Percentiles rank a stretch among this genome's conserved stretches.
phyloP scores from a whole-genome alignment of 306 rosid genomes.

The Sophora flavescens region DNA sequence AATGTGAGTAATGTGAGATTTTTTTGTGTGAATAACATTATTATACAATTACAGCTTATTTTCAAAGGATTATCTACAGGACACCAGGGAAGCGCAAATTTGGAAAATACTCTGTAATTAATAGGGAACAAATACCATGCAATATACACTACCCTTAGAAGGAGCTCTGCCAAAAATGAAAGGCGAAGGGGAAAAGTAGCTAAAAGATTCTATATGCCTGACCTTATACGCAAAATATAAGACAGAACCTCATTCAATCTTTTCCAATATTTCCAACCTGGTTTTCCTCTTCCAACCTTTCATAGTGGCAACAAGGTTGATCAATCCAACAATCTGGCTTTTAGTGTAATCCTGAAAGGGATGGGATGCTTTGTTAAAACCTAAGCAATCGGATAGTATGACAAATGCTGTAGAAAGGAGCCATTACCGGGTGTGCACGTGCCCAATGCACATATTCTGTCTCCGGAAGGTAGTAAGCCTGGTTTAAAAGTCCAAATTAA shows the following conservation, averaged over 20 bases:
- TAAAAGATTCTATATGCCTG: slow-evolving; percentile 41
- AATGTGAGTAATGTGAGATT: neutral
- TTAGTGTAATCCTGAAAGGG: slow-evolving; percentile 84
- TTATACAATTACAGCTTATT: slow-evolving; percentile 59
- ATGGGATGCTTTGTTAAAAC: slow-evolving; percentile 41
- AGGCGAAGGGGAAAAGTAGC: slow-evolving; percentile 18
- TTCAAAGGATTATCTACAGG: slow-evolving; percentile 53
- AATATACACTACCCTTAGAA: slow-evolving; percentile 58
- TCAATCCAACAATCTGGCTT: slow-evolving; percentile 83
- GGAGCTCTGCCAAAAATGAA: slow-evolving; percentile 45
- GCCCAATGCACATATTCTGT: slow-evolving; percentile 98
- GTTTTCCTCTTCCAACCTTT: slow-evolving; percentile 99
- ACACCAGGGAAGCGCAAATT: slow-evolving; percentile 49
- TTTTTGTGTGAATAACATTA: slow-evolving; percentile 35
- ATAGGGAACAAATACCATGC: slow-evolving; percentile 46
- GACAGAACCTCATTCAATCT: slow-evolving; percentile 75
- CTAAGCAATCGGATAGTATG: slow-evolving; percentile 18
- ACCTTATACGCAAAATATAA: slow-evolving; percentile 38
- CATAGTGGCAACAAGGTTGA: slow-evolving; percentile 96
- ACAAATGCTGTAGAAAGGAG: slow-evolving; percentile 25
- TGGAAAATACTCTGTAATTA: slow-evolving; percentile 43
- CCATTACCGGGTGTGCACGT: slow-evolving; percentile 79
- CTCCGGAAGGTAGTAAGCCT: slow-evolving; percentile 99
- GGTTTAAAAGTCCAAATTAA: slow-evolving; percentile 49
- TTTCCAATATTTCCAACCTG: slow-evolving; percentile 87